These are phyloP conservation scores for Jacaranda mimosifolia DNA, from an alignment of 257 asterid species.

Conservation along the genomic window DNA sequence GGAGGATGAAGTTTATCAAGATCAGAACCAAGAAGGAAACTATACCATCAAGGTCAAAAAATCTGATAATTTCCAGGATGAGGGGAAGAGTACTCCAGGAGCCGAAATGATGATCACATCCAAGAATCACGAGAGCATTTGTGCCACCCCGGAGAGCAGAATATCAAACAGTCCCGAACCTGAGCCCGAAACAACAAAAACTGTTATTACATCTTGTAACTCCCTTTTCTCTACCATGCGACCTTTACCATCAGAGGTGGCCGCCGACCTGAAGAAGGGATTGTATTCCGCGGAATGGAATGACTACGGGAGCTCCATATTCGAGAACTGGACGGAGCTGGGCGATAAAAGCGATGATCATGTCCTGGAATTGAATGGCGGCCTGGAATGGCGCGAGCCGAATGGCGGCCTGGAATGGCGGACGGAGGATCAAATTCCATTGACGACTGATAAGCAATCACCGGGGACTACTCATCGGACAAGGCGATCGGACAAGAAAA, in stretches of 20 bases:
- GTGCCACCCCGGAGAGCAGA: conserved; percentile 30
- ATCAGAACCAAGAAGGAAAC: not conserved
- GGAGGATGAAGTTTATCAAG: not conserved
- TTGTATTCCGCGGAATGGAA: conserved; percentile 44
- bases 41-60: not conserved
- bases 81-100: conserved; percentile 11
- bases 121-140: conserved; percentile 4
- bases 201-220: conserved; percentile 29
- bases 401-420: conserved; percentile 34
- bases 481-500: conserved; percentile 40
- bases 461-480: not conserved
- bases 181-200: conserved; percentile 35
- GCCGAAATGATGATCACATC: not conserved
- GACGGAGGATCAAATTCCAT: conserved; percentile 40
- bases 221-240: conserved; percentile 54
- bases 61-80: conserved; percentile 21
- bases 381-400: conserved; percentile 35
- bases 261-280: conserved; percentile 54
- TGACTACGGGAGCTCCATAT: conserved; percentile 68
- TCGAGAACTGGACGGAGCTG: conserved; percentile 71
- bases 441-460: conserved; percentile 22
- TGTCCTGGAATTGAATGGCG: conserved; percentile 19
- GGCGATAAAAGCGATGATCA: conserved; percentile 27
- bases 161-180: conserved; percentile 26
- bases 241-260: conserved; percentile 72